These are phyloP conservation scores for Thraustochytrium striatum DNA, from an alignment of 352 stramenopile genomes.

Conservation along the genomic window DNA sequence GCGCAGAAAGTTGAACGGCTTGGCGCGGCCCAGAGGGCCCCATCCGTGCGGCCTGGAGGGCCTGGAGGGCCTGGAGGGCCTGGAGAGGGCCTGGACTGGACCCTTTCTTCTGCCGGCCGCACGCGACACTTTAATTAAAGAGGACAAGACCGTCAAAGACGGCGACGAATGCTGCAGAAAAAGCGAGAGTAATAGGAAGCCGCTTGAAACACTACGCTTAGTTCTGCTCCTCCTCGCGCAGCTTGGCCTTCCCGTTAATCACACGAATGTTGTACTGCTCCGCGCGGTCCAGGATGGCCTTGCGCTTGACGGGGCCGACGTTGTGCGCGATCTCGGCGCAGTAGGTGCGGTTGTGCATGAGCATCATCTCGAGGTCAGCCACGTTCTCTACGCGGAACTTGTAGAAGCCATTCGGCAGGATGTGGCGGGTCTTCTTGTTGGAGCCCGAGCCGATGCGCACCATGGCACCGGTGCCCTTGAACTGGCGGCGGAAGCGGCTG, in stretches of 20 bases:
- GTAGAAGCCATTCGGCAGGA: slow-evolving; percentile 97
- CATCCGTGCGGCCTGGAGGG: too few species aligned
- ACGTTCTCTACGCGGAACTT: slow-evolving; percentile 98
- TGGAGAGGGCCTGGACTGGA: too few species aligned
- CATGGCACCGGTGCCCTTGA: slow-evolving; percentile 95
- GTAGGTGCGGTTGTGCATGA: slow-evolving; percentile 94
- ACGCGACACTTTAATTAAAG: too few species aligned
- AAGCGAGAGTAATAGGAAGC: background rate
- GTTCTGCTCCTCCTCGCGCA: slow-evolving; percentile 87
- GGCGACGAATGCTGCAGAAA: background rate
- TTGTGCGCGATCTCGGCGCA: slow-evolving; percentile 96
- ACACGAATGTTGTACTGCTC: slow-evolving; percentile 97
- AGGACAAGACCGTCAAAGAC: background rate
- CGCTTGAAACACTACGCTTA: background rate
- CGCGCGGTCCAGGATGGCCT: slow-evolving; percentile 93
- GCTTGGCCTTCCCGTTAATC: slow-evolving; percentile 94
- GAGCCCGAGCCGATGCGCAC: slow-evolving; percentile 98
- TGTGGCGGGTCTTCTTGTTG: slow-evolving; percentile 96
- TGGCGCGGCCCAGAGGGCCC: too few species aligned
- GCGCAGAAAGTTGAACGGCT: too few species aligned
- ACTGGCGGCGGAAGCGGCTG: slow-evolving; percentile 94
- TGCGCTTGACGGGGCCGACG: slow-evolving; percentile 91
- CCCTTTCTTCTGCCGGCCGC: too few species aligned
- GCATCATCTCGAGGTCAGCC: slow-evolving; percentile 92
- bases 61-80: too few species aligned